A percentile compares a stretch with the other conserved stretches of the same genome.
Evolutionary conservation across 1,284 basidiomycete genomes (phyloP).

Genomic region (Caloboletus firmus): DNA sequence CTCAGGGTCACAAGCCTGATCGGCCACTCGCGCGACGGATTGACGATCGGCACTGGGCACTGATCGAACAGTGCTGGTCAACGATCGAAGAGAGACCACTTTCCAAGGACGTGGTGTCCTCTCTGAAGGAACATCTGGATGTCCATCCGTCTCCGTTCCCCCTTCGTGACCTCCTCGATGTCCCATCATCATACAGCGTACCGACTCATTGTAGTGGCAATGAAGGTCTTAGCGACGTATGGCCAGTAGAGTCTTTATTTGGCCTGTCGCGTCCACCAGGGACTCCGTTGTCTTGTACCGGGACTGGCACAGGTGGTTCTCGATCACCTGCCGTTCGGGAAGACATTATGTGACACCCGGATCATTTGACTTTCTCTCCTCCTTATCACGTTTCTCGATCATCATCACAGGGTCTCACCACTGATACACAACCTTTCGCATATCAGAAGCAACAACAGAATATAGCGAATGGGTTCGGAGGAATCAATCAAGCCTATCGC

Average conservation of each 20-base stretch:
- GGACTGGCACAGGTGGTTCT: no score
- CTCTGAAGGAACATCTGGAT: neutral
- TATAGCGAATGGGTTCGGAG: neutral
- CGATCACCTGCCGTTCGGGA: neutral
- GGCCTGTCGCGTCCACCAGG: neutral
- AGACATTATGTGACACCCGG: neutral
- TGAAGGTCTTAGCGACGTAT: neutral
- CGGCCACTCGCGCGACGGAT: constrained; percentile 5
- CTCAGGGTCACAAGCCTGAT: constrained; percentile 6
- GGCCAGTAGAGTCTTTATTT: neutral
- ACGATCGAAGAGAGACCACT: neutral
- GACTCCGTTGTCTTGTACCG: no score
- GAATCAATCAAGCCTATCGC: no score
- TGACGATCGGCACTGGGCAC: constrained; percentile 11
- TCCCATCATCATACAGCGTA: neutral
- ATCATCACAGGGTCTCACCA: no score
- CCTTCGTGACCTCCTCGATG: neutral
- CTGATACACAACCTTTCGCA: neutral
- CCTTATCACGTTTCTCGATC: no score
- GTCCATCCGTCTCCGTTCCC: neutral
- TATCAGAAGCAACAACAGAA: neutral
- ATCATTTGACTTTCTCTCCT: no score
- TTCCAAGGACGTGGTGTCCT: neutral
- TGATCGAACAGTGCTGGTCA: constrained; percentile 16
- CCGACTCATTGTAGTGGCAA: no score